A percentile compares a stretch with the other conserved stretches of the same genome.
Conservation (phyloP, 495 filamentous ascomycete species). For the Cladorrhinum samala region DNA sequence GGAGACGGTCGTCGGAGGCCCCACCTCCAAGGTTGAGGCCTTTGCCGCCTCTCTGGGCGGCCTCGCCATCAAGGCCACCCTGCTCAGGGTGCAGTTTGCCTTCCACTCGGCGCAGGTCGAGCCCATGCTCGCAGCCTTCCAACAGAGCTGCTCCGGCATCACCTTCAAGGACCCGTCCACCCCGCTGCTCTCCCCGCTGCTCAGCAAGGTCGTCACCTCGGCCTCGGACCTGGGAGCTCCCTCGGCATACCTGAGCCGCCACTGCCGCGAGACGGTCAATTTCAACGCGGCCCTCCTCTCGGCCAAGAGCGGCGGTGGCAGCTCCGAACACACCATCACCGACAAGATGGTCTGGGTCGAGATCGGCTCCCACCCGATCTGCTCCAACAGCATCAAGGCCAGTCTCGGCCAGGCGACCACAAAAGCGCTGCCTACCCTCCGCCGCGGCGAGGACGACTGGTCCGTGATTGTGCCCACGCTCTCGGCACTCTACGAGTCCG, state of each 20-base stretch:
- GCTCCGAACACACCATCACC: no score
- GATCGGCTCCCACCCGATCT: constrained; percentile 67
- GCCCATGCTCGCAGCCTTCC: constrained; percentile 60
- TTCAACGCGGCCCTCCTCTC: constrained; percentile 59
- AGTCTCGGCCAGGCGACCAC: constrained; percentile 52
- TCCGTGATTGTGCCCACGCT: constrained; percentile 56
- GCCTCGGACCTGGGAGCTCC: constrained; percentile 51
- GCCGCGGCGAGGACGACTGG: constrained; percentile 53
- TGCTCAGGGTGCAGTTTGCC: constrained; percentile 64
- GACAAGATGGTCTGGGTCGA: constrained; percentile 58
- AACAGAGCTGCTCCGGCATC: constrained; percentile 48
- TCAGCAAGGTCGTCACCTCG: constrained; percentile 54
- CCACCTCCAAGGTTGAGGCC: constrained; percentile 41
- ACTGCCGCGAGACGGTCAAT: constrained; percentile 68
- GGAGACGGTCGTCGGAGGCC: constrained; percentile 54
- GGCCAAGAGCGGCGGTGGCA: constrained; percentile 41
- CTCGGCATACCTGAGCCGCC: constrained; percentile 56
- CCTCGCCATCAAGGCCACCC: constrained; percentile 56
- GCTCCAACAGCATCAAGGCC: constrained; percentile 61
- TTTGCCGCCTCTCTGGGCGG: constrained; percentile 50
- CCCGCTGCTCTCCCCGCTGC: constrained; percentile 60
- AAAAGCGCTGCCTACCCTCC: constrained; percentile 52
- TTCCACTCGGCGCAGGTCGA: constrained; percentile 76
- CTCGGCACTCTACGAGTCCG: constrained; percentile 56
- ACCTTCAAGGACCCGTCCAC: constrained; percentile 47